Percentiles rank a stretch among this genome's conserved stretches.
Conservation (phyloP, 768 basidiomycete species). For the Dentipellis sp. region DNA sequence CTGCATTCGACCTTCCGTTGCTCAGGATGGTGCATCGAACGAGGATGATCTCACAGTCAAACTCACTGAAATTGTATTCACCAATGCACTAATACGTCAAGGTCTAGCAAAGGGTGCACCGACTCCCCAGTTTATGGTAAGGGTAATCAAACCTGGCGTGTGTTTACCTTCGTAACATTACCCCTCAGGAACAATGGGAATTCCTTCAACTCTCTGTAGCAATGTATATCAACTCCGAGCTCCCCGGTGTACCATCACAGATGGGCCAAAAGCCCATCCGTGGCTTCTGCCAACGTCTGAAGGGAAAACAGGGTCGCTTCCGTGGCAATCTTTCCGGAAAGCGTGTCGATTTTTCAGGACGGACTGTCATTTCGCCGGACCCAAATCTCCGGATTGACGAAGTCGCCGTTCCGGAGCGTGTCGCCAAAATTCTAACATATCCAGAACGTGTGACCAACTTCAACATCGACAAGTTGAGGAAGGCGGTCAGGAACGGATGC, state of each 20-base stretch:
- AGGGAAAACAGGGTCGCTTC: constrained; percentile 98
- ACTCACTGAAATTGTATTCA: constrained; percentile 92
- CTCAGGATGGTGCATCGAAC: constrained; percentile 96
- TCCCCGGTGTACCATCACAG: constrained; percentile 85
- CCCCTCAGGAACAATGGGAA: constrained; percentile 92
- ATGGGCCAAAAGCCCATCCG: constrained; percentile 90
- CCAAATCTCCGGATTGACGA: constrained; percentile 99
- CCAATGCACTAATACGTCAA: constrained; percentile 87
- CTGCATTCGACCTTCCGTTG: constrained; percentile 94
- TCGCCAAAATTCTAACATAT: constrained; percentile 92
- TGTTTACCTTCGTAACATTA: not conserved
- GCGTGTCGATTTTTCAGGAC: constrained; percentile 96
- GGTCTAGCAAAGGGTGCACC: constrained; percentile 83
- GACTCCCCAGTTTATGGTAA: constrained; percentile 82
- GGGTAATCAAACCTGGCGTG: constrained; percentile 6
- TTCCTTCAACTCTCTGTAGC: constrained; percentile 91
- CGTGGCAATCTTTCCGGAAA: constrained; percentile 97
- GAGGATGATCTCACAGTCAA: constrained; percentile 98
- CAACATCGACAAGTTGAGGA: constrained; percentile 70
- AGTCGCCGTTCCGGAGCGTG: constrained; percentile 93
- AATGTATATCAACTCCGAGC: constrained; percentile 96
- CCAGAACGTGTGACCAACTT: constrained; percentile 91
- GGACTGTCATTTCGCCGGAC: constrained; percentile 98
- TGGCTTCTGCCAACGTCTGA: constrained; percentile 94
- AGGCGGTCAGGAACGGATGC: constrained; percentile 80